Evolutionary conservation across 331 rosid species (phyloP).

Genomic region (Acacia concinna): DNA sequence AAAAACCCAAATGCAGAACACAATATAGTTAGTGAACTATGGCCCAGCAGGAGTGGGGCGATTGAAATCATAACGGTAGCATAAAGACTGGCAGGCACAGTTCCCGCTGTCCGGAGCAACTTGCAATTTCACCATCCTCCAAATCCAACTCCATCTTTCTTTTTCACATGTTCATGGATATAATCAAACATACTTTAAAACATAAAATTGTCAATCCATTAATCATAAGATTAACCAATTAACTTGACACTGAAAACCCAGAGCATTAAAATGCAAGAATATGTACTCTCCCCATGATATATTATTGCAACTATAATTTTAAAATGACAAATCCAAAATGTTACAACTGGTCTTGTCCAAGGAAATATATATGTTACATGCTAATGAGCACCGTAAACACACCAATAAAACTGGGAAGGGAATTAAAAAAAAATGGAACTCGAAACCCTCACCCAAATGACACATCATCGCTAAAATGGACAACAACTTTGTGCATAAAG

Average conservation of each 20-base stretch:
- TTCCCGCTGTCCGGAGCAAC: background rate
- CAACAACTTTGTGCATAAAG: slow-evolving; percentile 75
- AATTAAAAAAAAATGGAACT: slow-evolving; percentile 38
- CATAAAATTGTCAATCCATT: background rate
- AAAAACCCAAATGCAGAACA: background rate
- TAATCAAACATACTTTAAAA: background rate
- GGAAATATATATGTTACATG: slow-evolving; percentile 63
- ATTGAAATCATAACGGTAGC: background rate
- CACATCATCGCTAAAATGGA: slow-evolving; percentile 59
- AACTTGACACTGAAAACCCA: slow-evolving; percentile 18
- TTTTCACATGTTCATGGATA: background rate
- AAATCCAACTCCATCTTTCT: background rate
- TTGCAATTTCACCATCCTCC: background rate
- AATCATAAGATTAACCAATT: background rate
- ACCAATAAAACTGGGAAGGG: slow-evolving; percentile 55
- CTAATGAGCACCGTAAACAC: slow-evolving; percentile 57
- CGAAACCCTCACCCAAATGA: slow-evolving; percentile 61
- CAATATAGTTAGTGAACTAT: background rate
- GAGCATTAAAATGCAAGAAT: slow-evolving; percentile 21
- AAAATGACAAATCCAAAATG: slow-evolving; percentile 48
- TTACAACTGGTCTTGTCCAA: slow-evolving; percentile 57
- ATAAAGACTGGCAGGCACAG: background rate
- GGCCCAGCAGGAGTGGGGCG: background rate
- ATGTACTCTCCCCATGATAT: slow-evolving; percentile 37
- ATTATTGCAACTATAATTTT: slow-evolving; percentile 47